Evolutionary conservation across 108 stramenopile genomes (phyloP), one percentile per base, ranked within the genome.

Genomic region (Nitzschia sp.): DNA sequence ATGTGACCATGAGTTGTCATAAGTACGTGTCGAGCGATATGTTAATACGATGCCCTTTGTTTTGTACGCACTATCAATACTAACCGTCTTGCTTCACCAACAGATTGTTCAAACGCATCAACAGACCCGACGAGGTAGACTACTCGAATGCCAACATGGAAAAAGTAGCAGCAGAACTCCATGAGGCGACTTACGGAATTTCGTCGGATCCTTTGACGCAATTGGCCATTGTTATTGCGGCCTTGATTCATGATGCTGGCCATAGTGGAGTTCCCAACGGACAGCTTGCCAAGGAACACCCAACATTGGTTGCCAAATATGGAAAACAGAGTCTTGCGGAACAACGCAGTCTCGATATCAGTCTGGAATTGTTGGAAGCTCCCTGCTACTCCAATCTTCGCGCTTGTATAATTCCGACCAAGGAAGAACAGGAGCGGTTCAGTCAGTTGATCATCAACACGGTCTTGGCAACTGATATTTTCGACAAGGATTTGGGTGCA

Each of bases 221-320:
- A 29, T 77, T 86, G 25, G 79, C 79, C 17, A 47, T 76, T n/a
- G 69, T 86, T 23, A 74, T 86, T 47, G 71, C 81, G 4, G 79
- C 85, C 4, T 71, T 86, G n/a, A 68, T 86, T n/a, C 85, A 86
- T 63, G 85, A 86, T 60, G 79, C 77, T 32, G 85, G 82, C 30
- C 85, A 86, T 47, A 47, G 48, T 19, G 85, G 85, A 32, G 77
- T 86, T 22, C 53, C 78, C 1, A 85, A 85, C 52, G 56, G 55
- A 6, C 78, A 78, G 38, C 75, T 85, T 11, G 76, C 71, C 61
- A 77, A 80, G 38, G 81, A 85, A 26, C 19, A 69, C 13, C 45
- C 34, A 45, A 44, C 45, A 16, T 8, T 82, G 17, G 76, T 71
- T 3, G 54, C 32, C 15, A 27, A 54, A 63, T 80, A 76, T 54